phyloP scores from a whole-genome alignment of 495 filamentous ascomycete species.

The Neurospora sp. region DNA sequence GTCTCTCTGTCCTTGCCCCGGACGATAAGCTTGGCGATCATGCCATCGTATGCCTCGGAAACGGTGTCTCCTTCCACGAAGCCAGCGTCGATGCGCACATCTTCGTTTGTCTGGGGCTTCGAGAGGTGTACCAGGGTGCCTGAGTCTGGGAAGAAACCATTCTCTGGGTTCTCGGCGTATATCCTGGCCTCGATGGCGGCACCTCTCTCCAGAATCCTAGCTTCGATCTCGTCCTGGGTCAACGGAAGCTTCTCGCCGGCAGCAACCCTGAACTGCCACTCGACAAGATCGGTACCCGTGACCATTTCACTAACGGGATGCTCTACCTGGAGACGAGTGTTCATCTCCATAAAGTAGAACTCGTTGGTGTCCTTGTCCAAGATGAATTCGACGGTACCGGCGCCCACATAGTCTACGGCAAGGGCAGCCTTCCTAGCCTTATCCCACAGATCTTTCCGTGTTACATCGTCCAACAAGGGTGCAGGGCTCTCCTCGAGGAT shows the following conservation, averaged over 20 bases:
- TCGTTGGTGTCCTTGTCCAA: slow-evolving; percentile 89
- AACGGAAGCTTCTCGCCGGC: slow-evolving; percentile 80
- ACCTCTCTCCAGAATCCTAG: slow-evolving; percentile 61
- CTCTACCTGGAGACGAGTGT: slow-evolving; percentile 92
- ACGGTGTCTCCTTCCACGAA: slow-evolving; percentile 87
- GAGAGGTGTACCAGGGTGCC: slow-evolving; percentile 77
- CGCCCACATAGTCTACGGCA: slow-evolving; percentile 90
- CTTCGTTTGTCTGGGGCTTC: slow-evolving; percentile 56
- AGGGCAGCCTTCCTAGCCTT: slow-evolving; percentile 84
- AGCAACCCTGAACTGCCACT: slow-evolving; percentile 92
- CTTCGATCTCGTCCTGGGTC: slow-evolving; percentile 72
- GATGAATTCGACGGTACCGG: slow-evolving; percentile 97
- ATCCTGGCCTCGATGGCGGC: slow-evolving; percentile 93
- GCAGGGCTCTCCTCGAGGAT: slow-evolving; percentile 95
- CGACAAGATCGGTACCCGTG: slow-evolving; percentile 86
- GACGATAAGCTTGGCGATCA: slow-evolving; percentile 99
- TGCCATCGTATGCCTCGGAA: slow-evolving; percentile 93
- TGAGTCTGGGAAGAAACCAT: slow-evolving; percentile 87
- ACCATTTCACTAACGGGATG: slow-evolving; percentile 97
- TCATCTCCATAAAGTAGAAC: slow-evolving; percentile 99
- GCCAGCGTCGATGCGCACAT: slow-evolving; percentile 83
- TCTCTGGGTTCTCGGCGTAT: slow-evolving; percentile 88
- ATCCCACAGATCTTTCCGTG: slow-evolving; percentile 82
- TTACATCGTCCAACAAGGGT: slow-evolving; percentile 66
- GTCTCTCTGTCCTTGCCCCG: slow-evolving; percentile 64